Conservation (phyloP, 2,329 filamentous ascomycete genomes). For the Penicillium sp. region DNA sequence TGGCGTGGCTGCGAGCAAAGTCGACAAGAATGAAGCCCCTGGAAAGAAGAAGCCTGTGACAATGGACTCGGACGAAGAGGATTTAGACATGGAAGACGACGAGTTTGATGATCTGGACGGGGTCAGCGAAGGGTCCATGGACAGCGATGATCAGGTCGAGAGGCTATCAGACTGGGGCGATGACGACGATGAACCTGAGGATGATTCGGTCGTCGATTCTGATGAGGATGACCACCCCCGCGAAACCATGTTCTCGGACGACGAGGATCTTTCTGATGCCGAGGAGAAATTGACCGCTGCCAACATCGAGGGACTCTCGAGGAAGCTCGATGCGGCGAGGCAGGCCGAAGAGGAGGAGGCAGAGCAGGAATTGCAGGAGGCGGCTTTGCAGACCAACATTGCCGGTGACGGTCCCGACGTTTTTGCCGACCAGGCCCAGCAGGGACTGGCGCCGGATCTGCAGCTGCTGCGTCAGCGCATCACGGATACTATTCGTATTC, state of each 20-base stretch:
- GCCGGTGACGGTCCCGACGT: slow-evolving; percentile 69
- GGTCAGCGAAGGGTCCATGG: slow-evolving; percentile 45
- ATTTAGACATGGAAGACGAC: slow-evolving; percentile 44
- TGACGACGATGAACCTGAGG: slow-evolving; percentile 50
- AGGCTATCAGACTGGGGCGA: slow-evolving; percentile 56
- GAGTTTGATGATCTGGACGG: slow-evolving; percentile 48
- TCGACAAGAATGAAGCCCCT: slow-evolving; percentile 26
- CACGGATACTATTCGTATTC: slow-evolving; percentile 86
- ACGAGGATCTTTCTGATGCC: slow-evolving; percentile 82
- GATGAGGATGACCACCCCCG: slow-evolving; percentile 59
- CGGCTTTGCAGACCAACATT: slow-evolving; percentile 90
- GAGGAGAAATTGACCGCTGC: slow-evolving; percentile 91
- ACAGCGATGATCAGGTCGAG: slow-evolving; percentile 49
- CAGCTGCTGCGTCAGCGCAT: slow-evolving; percentile 85
- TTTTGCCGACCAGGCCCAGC: slow-evolving; percentile 57
- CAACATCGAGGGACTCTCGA: slow-evolving; percentile 89
- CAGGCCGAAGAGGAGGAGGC: slow-evolving; percentile 79
- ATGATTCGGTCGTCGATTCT: slow-evolving; percentile 67
- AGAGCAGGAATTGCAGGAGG: slow-evolving; percentile 80
- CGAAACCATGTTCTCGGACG: slow-evolving; percentile 86
- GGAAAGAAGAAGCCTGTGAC: slow-evolving; percentile 23
- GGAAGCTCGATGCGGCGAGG: slow-evolving; percentile 74
- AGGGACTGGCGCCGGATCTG: slow-evolving; percentile 78
- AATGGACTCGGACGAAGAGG: slow-evolving; percentile 34
- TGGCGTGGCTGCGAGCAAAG: slow-evolving; percentile 26